Evolutionary conservation across 2,329 filamentous ascomycete genomes (phyloP), one percentile per base, ranked within the genome.

Genomic region (Zymoseptoria brevis): DNA sequence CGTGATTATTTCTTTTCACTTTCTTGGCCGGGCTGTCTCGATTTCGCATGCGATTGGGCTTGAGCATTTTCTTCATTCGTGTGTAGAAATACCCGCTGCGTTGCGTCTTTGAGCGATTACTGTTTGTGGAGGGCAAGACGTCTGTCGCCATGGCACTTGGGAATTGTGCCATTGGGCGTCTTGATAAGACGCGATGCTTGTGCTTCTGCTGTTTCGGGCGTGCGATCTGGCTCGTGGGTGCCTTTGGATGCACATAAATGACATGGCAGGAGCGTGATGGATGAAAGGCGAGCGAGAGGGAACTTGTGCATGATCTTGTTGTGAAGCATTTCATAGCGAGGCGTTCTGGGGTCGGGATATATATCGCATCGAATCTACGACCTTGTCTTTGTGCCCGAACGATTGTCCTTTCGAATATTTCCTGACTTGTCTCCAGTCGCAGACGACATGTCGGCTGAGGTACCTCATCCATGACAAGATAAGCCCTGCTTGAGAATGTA

Each of bases 251-350:
- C 50, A 52, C 19, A 26, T 22, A 52, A 21, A 52, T 21, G 50
- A 13, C 13, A 22, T 13, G 21, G 50, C 50, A 26, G 19, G 50
- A 52, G 19, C 50, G 50, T 26, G 19, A 52, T 19, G 50, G 24
- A 26, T 8, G 51, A 53, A 51, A 51, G 22, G 11, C 22, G 51
- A 19, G 51, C 11, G 51, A 24, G 51, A 6, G 51, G 22, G 22
- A 30, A 26, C 29, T 48, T 21, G 30, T 35, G 22, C 29, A 53
- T 30, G 51, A 29, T 53, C 3, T 53, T 21, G 9, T 50, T 19
- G 19, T 57, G 49, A 57, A 60, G 58, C 58, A 57, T 57, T 60
- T 21, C 35, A 29, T 50, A 60, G 58, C 58, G 58, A 60, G 58
- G 58, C 58, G 58, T 60, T 60, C 45, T 54, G 35, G 49, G 21